Conservation (phyloP, 2,329 filamentous ascomycete genomes). For the Hypoxylon sp. region DNA sequence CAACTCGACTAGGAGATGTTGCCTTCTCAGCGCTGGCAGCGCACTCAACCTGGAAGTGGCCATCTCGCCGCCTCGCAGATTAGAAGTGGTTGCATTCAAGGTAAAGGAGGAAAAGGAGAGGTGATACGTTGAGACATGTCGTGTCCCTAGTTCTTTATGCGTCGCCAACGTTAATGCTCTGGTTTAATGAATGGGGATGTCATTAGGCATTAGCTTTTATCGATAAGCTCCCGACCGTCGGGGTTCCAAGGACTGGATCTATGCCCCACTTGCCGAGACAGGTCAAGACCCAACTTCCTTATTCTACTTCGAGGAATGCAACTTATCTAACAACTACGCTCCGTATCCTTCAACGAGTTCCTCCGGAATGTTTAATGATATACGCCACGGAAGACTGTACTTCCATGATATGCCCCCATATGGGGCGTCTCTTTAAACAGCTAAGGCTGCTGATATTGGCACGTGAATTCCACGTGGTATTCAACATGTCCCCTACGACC, state of each 20-base stretch:
- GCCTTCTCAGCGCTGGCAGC: slow-evolving; percentile 74
- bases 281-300: not conserved
- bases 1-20: slow-evolving; percentile 88
- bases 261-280: slow-evolving; percentile 19
- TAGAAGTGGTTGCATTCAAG: slow-evolving; percentile 29
- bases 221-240: slow-evolving; percentile 23
- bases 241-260: not conserved
- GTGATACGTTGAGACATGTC: slow-evolving; percentile 39
- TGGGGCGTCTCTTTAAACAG: not conserved
- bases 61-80: slow-evolving; percentile 56
- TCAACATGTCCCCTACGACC: not conserved
- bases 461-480: not conserved
- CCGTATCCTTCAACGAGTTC: not conserved
- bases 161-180: not conserved
- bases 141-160: slow-evolving; percentile 36
- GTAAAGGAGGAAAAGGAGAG: slow-evolving; percentile 16
- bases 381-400: not conserved
- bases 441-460: not conserved
- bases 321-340: not conserved
- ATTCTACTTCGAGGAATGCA: not conserved
- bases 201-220: slow-evolving; percentile 29
- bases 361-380: not conserved
- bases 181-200: slow-evolving; percentile 12
- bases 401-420: not conserved
- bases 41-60: slow-evolving; percentile 61